Conservation (phyloP, 179 eudicot genomes). For the Heliamphora pulchella region DNA sequence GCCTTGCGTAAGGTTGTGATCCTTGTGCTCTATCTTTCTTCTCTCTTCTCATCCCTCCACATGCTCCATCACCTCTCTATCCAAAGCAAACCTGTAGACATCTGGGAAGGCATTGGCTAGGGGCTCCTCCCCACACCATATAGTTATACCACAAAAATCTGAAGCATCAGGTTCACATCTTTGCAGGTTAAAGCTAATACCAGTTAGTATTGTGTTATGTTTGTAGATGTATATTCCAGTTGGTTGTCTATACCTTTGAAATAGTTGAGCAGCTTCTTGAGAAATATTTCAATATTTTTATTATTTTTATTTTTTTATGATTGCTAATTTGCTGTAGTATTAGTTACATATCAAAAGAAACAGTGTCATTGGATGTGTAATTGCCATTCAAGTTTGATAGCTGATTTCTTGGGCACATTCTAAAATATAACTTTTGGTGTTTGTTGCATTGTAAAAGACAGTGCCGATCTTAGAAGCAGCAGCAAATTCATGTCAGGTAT, state of each 20-base stretch:
- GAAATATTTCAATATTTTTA: no score
- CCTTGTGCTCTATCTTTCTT: no score
- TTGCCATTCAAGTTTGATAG: conserved; percentile 8
- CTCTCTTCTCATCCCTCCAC: no score
- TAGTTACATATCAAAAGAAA: neutral
- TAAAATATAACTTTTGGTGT: conserved; percentile 18
- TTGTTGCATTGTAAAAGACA: conserved; percentile 44
- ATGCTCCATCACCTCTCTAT: no score
- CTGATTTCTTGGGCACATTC: conserved; percentile 6
- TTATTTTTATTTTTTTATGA: neutral
- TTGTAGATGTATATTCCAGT: neutral
- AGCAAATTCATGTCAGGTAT: conserved; percentile 19
- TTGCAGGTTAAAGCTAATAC: neutral
- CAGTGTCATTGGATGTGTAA: neutral
- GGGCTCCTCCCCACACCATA: no score
- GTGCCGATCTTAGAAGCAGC: conserved; percentile 31
- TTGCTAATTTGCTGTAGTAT: no score
- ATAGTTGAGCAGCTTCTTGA: neutral
- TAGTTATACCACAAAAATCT: neutral
- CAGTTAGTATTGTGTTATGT: neutral
- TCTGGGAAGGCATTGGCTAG: no score
- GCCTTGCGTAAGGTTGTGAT: no score
- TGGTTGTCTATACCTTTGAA: neutral
- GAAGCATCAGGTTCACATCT: neutral
- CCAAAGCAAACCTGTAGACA: no score